Evolutionary conservation across 192 early-diverging fungal genomes (phyloP), one percentile per base, ranked within the genome.

Genomic region (Mortierella antarctica): DNA sequence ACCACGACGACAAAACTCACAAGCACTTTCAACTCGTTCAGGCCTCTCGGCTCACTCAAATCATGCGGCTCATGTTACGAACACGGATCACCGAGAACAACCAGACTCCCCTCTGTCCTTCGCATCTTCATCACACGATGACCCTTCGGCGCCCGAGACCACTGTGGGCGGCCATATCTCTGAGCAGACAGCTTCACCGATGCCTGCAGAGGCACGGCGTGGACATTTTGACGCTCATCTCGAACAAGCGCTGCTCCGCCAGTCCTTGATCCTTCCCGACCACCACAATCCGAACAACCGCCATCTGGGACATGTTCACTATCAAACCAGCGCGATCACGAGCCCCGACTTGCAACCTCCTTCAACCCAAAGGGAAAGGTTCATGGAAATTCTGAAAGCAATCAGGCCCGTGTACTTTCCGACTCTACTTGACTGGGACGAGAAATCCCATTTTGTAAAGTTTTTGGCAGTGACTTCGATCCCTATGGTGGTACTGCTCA

Each of bases 401-500:
- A 21, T 85, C 42, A 55, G 57, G 6, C 65, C 61, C 20, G 70
- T 70, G 46, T 79, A 91, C 40, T 91, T 92, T 53, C 92, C 92
- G 6, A 86, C 86, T 2, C 61, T 93, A 9, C 57, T 74, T n/a
- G 68, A 84, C 23, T 92, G 88, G 82, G 53, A 80, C 18, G 52
- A 83, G 7, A 91, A 91, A 44, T 74, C 83, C 21, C 23, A 57
- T 2, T 74, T 84, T 51, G 78, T 85, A 20, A 88, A 85, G 53
- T 49, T 86, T 7, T 83, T 83, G 59, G 79, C 87, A 9, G 39
- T 92, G 5, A 51, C 83, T 2, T 86, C 87, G 11, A 82, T 83
- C 1, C 92, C 92, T 12, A 84, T 88, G 10, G 72, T 87, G 14
- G 68, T 89, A 7, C 7, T 89, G 2, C 64, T 93, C 39, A 82